These are phyloP conservation scores for Musa balbisiana DNA, from an alignment of 202 grass and related monocot species.

Conservation along the genomic window DNA sequence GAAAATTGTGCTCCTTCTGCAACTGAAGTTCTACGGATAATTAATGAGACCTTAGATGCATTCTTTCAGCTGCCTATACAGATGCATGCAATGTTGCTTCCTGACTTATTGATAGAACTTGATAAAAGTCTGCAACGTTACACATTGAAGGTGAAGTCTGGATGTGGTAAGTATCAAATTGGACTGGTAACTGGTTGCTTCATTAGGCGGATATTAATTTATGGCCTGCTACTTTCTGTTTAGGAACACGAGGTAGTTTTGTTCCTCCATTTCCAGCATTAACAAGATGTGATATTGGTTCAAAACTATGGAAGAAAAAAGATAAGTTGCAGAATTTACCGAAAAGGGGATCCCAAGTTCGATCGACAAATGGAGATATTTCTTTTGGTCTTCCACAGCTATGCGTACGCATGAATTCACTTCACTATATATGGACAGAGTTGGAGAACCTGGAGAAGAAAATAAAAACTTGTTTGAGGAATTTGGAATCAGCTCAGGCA, in stretches of 20 bases:
- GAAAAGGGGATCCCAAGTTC: constrained; percentile 60
- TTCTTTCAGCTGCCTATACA: constrained; percentile 93
- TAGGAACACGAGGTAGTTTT: constrained; percentile 75
- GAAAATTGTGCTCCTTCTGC: constrained; percentile 77
- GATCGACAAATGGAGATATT: constrained; percentile 46
- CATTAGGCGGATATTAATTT: background rate
- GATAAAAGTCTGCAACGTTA: constrained; percentile 89
- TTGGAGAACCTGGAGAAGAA: constrained; percentile 94
- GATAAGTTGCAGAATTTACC: constrained; percentile 66
- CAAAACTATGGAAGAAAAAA: constrained; percentile 89
- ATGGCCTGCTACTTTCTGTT: background rate
- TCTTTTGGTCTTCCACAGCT: constrained; percentile 63
- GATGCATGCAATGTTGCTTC: constrained; percentile 80
- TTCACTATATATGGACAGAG: constrained; percentile 69
- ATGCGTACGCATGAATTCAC: constrained; percentile 85
- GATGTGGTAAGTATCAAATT: constrained; percentile 53
- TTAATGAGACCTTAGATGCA: constrained; percentile 89
- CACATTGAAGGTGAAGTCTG: constrained; percentile 81
- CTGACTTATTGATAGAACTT: constrained; percentile 71
- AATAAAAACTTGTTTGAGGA: constrained; percentile 82
- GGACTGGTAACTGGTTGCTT: background rate
- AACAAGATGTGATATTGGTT: constrained; percentile 87
- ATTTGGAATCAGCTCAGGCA: constrained; percentile 86
- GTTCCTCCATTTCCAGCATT: constrained; percentile 71
- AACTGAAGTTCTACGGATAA: constrained; percentile 77